Evolutionary conservation across 176 grass and related monocot species (phyloP).

Genomic region (Melocanna baccifera): DNA sequence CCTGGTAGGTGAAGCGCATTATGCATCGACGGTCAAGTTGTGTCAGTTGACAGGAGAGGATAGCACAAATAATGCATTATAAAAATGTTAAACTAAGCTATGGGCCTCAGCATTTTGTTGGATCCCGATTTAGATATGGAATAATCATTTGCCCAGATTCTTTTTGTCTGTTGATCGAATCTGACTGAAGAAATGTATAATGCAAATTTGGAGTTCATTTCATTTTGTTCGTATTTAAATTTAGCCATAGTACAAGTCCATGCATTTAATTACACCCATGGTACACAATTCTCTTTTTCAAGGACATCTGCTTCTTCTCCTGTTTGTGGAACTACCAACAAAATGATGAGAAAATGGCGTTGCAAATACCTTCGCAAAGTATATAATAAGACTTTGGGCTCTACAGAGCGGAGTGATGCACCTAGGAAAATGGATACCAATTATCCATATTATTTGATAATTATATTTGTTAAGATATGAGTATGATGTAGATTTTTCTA

Average conservation of each 20-base stretch:
- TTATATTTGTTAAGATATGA: no score
- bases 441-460: no score
- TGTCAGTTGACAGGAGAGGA: not conserved
- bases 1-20: not conserved
- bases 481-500: no score
- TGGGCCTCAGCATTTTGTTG: not conserved
- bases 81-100: not conserved
- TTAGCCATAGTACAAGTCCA: not conserved
- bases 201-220: not conserved
- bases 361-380: not conserved
- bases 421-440: no score
- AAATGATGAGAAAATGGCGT: not conserved
- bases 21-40: not conserved
- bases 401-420: not conserved
- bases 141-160: not conserved
- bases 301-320: not conserved
- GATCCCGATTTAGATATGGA: not conserved
- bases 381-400: not conserved
- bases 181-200: not conserved
- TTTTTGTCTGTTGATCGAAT: not conserved
- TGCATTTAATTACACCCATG: not conserved
- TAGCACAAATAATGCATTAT: slow-evolving; percentile 18
- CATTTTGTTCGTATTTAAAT: not conserved
- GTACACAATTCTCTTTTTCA: not conserved
- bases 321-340: not conserved